A percentile compares a stretch with the other conserved stretches of the same genome.
Conservation (phyloP, 441 rosid species). For the Eutrema salsugineum region DNA sequence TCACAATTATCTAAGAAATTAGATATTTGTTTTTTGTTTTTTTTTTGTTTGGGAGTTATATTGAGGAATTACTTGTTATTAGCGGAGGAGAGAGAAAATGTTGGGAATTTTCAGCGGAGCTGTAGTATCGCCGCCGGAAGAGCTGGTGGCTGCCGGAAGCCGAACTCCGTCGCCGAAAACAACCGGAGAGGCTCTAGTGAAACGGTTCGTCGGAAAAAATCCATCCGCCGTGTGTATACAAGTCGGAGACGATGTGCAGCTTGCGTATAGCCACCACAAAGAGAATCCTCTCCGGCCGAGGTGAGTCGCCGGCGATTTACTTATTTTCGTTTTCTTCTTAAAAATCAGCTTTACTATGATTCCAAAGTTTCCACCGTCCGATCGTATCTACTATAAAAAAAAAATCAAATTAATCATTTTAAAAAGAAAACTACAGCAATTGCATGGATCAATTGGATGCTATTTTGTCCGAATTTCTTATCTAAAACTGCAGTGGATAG, state of each 20-base stretch:
- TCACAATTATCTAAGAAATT: neutral
- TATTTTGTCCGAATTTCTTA: conserved; percentile 1
- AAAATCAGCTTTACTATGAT: neutral
- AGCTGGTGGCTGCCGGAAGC: conserved; percentile 91
- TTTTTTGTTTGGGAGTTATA: neutral
- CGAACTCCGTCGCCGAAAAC: conserved; percentile 94
- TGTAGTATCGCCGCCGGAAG: conserved; percentile 82
- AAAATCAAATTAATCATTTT: neutral
- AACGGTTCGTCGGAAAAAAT: conserved; percentile 55
- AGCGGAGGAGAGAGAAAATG: conserved; percentile 41
- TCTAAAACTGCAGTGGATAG: neutral
- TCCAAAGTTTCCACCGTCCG: neutral
- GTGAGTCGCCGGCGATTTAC: conserved; percentile 33
- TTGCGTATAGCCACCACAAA: conserved; percentile 73
- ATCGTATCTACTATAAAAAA: neutral
- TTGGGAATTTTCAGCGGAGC: conserved; percentile 85
- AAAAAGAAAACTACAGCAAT: neutral
- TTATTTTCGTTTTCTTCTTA: neutral
- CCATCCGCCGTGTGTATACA: conserved; percentile 63
- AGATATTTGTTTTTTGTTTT: neutral
- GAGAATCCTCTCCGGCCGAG: conserved; percentile 71
- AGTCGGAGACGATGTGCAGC: conserved; percentile 65
- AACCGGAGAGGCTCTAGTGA: conserved; percentile 51
- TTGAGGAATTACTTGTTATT: neutral
- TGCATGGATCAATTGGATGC: conserved; percentile 4